Conservation (phyloP, 169 alveolate species). For the Plasmodium sp. region DNA sequence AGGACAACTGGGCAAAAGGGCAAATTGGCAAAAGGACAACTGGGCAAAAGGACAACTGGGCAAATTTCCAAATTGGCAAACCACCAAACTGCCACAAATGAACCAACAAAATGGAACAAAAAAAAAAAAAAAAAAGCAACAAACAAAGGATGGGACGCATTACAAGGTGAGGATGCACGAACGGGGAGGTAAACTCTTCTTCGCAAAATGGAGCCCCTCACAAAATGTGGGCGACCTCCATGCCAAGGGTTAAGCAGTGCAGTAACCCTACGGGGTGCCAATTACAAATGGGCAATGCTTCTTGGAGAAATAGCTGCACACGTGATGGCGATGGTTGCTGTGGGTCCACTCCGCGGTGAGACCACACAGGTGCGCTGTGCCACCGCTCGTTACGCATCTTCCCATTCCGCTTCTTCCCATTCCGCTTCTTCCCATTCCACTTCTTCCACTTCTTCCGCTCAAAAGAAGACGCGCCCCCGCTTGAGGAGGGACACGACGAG, state of each 20-base stretch:
- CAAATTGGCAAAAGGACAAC: no score
- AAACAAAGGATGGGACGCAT: background rate
- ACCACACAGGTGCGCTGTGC: background rate
- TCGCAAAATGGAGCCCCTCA: background rate
- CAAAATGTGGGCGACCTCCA: background rate
- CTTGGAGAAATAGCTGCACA: background rate
- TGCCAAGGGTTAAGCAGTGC: background rate
- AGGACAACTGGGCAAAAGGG: background rate
- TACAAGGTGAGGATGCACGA: background rate
- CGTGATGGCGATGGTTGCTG: background rate
- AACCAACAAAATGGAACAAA: background rate
- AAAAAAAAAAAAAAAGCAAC: background rate
- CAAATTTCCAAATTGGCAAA: background rate
- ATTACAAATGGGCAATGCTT: background rate
- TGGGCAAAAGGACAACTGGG: background rate
- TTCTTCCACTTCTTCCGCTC: background rate
- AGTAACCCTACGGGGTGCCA: background rate
- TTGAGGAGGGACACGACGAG: slow-evolving; percentile 26
- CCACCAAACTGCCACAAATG: background rate
- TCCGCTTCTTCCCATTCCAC: background rate
- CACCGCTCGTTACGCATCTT: background rate
- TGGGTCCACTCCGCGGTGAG: background rate
- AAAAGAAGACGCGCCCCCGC: slow-evolving; percentile 27
- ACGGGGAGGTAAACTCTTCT: background rate
- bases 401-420: background rate